These are phyloP conservation scores for Monosporozyma aerobia DNA, from an alignment of 805 yeast genomes.

Conservation along the genomic window DNA sequence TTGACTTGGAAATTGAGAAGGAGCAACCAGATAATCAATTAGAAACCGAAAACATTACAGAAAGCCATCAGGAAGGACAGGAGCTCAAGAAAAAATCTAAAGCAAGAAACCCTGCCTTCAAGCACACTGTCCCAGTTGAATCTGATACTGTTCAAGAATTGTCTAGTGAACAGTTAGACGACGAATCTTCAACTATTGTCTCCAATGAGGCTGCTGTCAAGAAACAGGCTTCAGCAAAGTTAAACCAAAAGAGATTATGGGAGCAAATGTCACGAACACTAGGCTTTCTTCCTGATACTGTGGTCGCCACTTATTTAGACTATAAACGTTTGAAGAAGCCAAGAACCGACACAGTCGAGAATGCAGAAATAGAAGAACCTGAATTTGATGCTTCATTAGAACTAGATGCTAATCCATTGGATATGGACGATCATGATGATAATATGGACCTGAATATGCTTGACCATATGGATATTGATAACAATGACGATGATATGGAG, in stretches of 20 bases:
- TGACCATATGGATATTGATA: not conserved
- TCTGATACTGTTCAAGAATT: slow-evolving; percentile 10
- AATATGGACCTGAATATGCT: not conserved
- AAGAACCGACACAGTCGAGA: slow-evolving; percentile 5
- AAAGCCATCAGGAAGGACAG: slow-evolving; percentile 22
- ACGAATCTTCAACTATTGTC: slow-evolving; percentile 13
- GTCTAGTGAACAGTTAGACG: slow-evolving; percentile 14
- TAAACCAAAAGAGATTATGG: slow-evolving; percentile 17
- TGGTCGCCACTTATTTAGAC: slow-evolving; percentile 11
- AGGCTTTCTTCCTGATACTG: slow-evolving; percentile 13
- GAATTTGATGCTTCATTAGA: slow-evolving; percentile 20
- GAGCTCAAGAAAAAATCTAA: slow-evolving; percentile 6
- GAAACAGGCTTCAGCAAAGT: not conserved
- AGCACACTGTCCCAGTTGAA: slow-evolving; percentile 10
- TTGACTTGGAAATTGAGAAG: slow-evolving; percentile 42
- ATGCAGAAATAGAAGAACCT: slow-evolving; percentile 11
- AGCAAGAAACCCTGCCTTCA: slow-evolving; percentile 8
- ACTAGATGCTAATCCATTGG: slow-evolving; percentile 5
- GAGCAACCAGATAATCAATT: slow-evolving; percentile 20
- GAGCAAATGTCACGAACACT: slow-evolving; percentile 14
- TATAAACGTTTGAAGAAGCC: slow-evolving; percentile 16
- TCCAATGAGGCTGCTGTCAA: slow-evolving; percentile 8
- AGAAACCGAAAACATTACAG: slow-evolving; percentile 12
- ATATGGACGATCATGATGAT: slow-evolving; percentile 4
- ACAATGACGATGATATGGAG: slow-evolving; percentile 2